Percentiles rank a stretch among this genome's conserved stretches.
Evolutionary conservation across 225 moss, liverwort and hornwort genomes (phyloP).

Genomic region (Climacium dendroides): DNA sequence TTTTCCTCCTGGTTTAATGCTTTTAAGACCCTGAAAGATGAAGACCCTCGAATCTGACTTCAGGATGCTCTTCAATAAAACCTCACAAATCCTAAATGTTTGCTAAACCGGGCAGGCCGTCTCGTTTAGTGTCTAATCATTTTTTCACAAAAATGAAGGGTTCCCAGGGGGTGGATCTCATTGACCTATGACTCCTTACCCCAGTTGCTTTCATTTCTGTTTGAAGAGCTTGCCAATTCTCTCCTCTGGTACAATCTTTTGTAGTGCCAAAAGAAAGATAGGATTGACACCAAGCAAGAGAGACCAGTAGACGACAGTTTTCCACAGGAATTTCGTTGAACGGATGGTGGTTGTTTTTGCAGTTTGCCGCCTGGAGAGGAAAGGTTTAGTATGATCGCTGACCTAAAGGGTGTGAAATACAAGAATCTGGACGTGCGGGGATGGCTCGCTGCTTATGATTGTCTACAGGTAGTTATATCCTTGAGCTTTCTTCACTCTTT

Average conservation of each 20-base stretch:
- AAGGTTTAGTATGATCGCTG: constrained; percentile 10
- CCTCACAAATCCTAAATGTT: not conserved
- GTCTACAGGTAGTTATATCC: constrained; percentile 7
- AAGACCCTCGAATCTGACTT: not conserved
- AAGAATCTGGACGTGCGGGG: constrained; percentile 38
- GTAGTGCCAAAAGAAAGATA: not conserved
- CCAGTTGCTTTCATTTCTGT: not conserved
- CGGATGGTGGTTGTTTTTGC: not conserved
- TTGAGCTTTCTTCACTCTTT: not conserved
- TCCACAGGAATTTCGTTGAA: not conserved
- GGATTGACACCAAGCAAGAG: not conserved
- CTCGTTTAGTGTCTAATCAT: not conserved
- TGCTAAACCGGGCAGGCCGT: not conserved
- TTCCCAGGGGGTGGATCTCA: not conserved
- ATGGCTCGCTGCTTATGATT: constrained; percentile 26
- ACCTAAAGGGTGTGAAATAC: constrained; percentile 3
- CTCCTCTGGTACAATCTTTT: not conserved
- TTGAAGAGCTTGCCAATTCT: not conserved
- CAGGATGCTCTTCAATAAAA: not conserved
- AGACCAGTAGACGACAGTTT: not conserved
- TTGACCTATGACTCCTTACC: not conserved
- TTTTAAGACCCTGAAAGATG: not conserved
- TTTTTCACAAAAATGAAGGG: no score
- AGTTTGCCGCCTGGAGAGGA: constrained; percentile 30
- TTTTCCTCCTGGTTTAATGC: not conserved